Evolutionary conservation across 176 grass and related monocot genomes (phyloP), one percentile per base, ranked within the genome.

Genomic region (Cenchrus fungigraminus): DNA sequence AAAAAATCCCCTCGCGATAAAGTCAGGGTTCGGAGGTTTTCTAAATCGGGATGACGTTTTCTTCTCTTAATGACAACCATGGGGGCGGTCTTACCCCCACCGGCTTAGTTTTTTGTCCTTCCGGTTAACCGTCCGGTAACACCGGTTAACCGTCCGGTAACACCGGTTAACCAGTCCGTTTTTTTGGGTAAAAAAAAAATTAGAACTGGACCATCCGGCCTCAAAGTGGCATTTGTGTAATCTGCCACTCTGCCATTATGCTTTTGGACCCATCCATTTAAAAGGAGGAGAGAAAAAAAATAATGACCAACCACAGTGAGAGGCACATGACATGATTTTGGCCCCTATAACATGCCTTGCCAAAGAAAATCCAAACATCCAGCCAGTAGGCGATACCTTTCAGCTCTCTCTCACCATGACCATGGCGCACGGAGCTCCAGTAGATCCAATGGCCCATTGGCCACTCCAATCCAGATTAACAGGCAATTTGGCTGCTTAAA

Each of bases 391-490:
- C 17, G 46, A 65, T 14, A 19, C 25, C 25, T 25, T 25, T 25
- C 25, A 25, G 25, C 25, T 25, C 25, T 25, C 25, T 6, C 9
- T 56, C 34, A 17, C 20, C 79, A 29, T n/a, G 12, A 13, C 29
- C 79, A 69, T 59, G 52, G 25, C 66, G 22, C 68, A 62, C 2
- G 84, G 45, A 73, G 68, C 5, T 65, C 68, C 14, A 73, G 54
- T 16, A 64, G 16, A 79, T 79, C 71, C 17, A 55, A 56, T 22
- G 12, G 34, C 73, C 77, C 70, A 85, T 28, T 81, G 4, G 62
- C 10, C 82, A 80, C 68, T 74, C 66, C 14, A 74, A 76, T 65
- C 54, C 40, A 79, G 66, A 65, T 78, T 57, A 86, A 71, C 59
- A 86, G 20, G 19, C 11, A 71, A 50, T 25, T 56, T 57, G 74